These are phyloP conservation scores for Calocybe gambosa DNA, from an alignment of 1,284 basidiomycete genomes.

Conservation along the genomic window DNA sequence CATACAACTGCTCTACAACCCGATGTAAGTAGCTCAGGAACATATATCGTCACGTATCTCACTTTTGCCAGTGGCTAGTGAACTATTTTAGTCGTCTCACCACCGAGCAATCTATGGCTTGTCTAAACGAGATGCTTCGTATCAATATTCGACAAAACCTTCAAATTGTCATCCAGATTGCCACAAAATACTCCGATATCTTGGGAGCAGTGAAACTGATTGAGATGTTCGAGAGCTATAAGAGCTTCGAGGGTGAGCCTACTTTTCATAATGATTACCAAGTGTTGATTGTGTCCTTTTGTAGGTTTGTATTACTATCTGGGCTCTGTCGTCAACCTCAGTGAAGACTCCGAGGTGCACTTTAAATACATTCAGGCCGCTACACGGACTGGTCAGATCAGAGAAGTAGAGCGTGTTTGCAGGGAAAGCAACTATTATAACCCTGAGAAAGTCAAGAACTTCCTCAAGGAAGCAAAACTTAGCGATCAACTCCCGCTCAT, in stretches of 20 bases:
- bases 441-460: constrained; percentile 99
- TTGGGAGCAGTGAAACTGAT: constrained; percentile 96
- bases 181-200: constrained; percentile 98
- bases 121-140: constrained; percentile 95
- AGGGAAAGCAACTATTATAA: constrained; percentile 98
- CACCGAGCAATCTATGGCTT: constrained; percentile 97
- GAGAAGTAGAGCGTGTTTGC: constrained; percentile 98
- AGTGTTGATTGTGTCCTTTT: background rate
- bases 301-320: constrained; percentile 84
- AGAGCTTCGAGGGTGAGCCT: constrained; percentile 82
- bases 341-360: constrained; percentile 95
- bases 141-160: constrained; percentile 98
- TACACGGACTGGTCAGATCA: constrained; percentile 95
- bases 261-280: background rate
- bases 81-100: constrained; percentile 97
- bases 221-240: constrained; percentile 98
- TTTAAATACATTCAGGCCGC: constrained; percentile 99
- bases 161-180: constrained; percentile 95
- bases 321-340: constrained; percentile 94
- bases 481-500: constrained; percentile 97
- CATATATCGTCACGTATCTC: constrained; percentile 1
- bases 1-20: constrained; percentile 85
- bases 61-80: constrained; percentile 79
- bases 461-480: constrained; percentile 98
- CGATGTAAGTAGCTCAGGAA: constrained; percentile 49